These are phyloP conservation scores for Eimeria zaria DNA, from an alignment of 169 alveolate genomes.

Conservation along the genomic window DNA sequence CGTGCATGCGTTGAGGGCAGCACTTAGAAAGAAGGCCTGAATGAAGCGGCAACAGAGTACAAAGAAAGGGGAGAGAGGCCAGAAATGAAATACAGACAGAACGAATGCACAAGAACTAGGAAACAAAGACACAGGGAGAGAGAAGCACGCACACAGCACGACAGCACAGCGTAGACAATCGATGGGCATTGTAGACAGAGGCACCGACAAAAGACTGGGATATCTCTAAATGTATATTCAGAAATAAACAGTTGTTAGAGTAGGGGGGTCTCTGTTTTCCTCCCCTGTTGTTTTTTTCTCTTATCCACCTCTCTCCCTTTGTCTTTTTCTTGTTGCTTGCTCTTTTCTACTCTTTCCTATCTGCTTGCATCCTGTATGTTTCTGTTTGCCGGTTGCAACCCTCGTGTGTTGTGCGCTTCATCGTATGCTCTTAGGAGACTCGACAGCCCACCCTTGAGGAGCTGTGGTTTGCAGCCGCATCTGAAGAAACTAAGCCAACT, in stretches of 20 bases:
- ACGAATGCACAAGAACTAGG: neutral
- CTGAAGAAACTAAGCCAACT: neutral
- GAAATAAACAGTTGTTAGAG: neutral
- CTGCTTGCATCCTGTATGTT: neutral
- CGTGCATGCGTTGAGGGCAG: neutral
- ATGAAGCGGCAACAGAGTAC: neutral
- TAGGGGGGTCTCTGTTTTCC: neutral
- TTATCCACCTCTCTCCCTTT: neutral
- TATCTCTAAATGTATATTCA: neutral
- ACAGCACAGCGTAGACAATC: no score
- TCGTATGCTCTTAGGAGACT: neutral
- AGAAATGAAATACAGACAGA: neutral
- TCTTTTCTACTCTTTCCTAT: neutral
- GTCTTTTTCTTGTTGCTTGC: neutral
- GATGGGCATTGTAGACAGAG: neutral
- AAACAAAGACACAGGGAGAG: neutral
- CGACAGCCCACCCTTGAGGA: neutral
- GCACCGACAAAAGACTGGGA: neutral
- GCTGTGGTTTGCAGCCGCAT: slow-evolving; percentile 26
- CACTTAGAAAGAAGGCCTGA: neutral
- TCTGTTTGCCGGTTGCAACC: neutral
- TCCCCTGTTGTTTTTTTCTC: neutral
- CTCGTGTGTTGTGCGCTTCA: neutral
- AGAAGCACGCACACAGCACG: neutral
- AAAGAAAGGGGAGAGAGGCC: neutral